Evolutionary conservation across 176 grass and related monocot species (phyloP).

Genomic region (Thalia dealbata): DNA sequence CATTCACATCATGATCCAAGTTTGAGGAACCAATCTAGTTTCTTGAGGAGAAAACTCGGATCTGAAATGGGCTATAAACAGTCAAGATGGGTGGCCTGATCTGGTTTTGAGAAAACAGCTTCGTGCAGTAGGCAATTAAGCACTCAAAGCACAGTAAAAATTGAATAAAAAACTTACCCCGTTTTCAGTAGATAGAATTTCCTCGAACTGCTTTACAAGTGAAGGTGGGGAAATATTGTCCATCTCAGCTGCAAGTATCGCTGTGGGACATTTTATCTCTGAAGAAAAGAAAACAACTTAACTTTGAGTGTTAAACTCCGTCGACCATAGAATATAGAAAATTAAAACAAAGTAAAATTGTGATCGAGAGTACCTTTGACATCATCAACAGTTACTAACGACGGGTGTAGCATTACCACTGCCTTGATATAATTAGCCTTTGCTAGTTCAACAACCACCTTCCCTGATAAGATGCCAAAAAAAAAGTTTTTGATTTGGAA

Average conservation of each 20-base stretch:
- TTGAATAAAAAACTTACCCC: slow-evolving; percentile 34
- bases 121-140: background rate
- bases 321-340: no score
- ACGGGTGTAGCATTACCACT: slow-evolving; percentile 30
- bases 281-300: background rate
- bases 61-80: no score
- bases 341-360: no score
- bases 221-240: slow-evolving; percentile 44
- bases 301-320: no score
- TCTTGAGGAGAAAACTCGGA: no score
- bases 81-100: no score
- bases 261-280: slow-evolving; percentile 54
- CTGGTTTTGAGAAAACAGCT: background rate
- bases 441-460: slow-evolving; percentile 37
- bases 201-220: slow-evolving; percentile 57
- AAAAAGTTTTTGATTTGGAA: background rate
- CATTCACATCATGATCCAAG: no score
- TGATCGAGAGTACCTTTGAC: slow-evolving; percentile 21
- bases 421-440: slow-evolving; percentile 32
- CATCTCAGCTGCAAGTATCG: slow-evolving; percentile 65
- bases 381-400: slow-evolving; percentile 34
- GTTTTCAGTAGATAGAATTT: slow-evolving; percentile 38
- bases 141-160: background rate
- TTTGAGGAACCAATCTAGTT: no score
- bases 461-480: slow-evolving; percentile 16